These are phyloP conservation scores for Agrocybe praecox DNA, from an alignment of 768 basidiomycete species.

Conservation along the genomic window DNA sequence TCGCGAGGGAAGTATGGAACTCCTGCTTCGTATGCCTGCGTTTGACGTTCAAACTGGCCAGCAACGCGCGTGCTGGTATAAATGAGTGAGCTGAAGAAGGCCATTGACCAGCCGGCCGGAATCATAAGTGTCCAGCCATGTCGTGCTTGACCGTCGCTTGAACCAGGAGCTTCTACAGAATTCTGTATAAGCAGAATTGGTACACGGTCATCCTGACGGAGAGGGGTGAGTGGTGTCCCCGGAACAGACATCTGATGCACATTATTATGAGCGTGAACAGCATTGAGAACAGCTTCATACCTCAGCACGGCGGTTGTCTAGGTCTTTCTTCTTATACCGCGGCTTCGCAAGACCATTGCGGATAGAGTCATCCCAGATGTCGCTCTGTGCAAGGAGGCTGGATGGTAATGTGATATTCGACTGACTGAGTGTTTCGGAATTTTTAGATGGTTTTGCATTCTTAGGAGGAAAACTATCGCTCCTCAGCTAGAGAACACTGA, in stretches of 20 bases:
- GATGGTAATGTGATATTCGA: conserved; percentile 54
- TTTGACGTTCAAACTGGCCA: conserved; percentile 81
- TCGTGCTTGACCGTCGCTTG: conserved; percentile 43
- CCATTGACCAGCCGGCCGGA: conserved; percentile 89
- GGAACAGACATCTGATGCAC: conserved; percentile 68
- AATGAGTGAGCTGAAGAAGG: conserved; percentile 81
- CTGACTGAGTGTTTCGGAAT: conserved; percentile 24
- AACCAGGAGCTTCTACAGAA: conserved; percentile 48
- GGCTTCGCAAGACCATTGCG: conserved; percentile 60
- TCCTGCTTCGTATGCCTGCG: conserved; percentile 84
- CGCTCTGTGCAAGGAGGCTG: conserved; percentile 57
- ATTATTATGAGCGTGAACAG: not conserved
- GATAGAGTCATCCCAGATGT: conserved; percentile 70
- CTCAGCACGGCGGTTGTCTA: conserved; percentile 81
- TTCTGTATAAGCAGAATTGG: conserved; percentile 85
- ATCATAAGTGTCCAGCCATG: conserved; percentile 90
- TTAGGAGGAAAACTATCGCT: conserved; percentile 78
- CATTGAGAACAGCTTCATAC: conserved; percentile 36
- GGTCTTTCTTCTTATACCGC: conserved; percentile 77
- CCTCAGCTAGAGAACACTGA: not conserved
- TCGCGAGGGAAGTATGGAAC: conserved; percentile 79
- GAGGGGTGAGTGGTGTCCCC: conserved; percentile 68
- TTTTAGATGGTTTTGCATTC: conserved; percentile 52
- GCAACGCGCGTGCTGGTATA: conserved; percentile 84
- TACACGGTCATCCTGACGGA: conserved; percentile 78